These are phyloP conservation scores for Petrea volubilis DNA, from an alignment of 257 asterid species.

Conservation along the genomic window DNA sequence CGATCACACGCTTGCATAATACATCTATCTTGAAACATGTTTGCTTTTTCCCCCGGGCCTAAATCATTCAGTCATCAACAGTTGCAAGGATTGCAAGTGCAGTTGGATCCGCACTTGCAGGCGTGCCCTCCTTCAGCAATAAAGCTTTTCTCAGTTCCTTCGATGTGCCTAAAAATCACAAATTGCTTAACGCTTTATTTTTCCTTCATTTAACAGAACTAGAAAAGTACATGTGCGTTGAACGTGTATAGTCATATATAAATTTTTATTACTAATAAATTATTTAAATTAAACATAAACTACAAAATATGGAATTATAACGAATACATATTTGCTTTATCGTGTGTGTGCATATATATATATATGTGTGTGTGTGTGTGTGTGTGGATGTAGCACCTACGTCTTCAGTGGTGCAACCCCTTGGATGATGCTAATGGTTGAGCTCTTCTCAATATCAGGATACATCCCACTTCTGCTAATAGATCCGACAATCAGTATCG, in stretches of 20 bases:
- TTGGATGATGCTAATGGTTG: too few relatives aligned
- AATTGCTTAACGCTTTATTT: background rate
- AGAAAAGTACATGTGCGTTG: too few relatives aligned
- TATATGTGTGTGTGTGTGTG: too few relatives aligned
- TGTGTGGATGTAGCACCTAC: too few relatives aligned
- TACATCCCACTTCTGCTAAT: slow-evolving; percentile 43
- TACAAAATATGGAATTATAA: too few relatives aligned
- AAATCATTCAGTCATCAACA: slow-evolving; percentile 24
- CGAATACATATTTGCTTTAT: too few relatives aligned
- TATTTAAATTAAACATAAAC: too few relatives aligned
- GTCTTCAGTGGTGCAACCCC: slow-evolving; percentile 37
- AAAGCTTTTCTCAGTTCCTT: slow-evolving; percentile 37
- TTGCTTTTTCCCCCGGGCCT: background rate
- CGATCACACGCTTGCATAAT: slow-evolving; percentile 6
- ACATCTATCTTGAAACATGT: background rate
- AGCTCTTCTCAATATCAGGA: too few relatives aligned
- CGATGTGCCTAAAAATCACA: slow-evolving; percentile 23
- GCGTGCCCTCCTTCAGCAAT: slow-evolving; percentile 51
- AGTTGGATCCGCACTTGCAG: slow-evolving; percentile 56
- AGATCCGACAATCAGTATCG: background rate
- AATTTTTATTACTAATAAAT: too few relatives aligned
- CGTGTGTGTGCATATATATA: too few relatives aligned
- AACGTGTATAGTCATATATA: background rate
- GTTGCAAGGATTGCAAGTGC: slow-evolving; percentile 53
- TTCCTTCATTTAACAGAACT: background rate